Base-by-base conservation (phyloP, 78 protist species). In the Polysphondylium violaceum region DNA sequence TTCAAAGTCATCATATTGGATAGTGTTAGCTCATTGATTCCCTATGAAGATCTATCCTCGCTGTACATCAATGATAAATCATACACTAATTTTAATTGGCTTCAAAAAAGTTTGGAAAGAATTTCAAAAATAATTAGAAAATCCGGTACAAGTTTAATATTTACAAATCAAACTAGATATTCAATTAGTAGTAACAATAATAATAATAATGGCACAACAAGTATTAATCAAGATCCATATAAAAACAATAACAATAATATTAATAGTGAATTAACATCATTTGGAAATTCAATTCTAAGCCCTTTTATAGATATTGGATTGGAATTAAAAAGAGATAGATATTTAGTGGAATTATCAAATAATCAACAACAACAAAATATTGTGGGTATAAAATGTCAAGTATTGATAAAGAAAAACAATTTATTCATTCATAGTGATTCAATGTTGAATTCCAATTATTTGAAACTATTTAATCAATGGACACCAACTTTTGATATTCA, bases 291-390 rank as follows among this genome's bases (percentile, higher is more conserved):
- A 23, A 63, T n/a, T 36, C 6, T 78, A 78, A 69, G 65, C 41
- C 8, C 31, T n/a, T 78, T 29, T 40, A 56, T 69, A 23, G 88
- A 78, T 65, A 65, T 78, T 50, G 59, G 50, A 27, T n/a, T 78
- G 12, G 76, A 78, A 38, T 65, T 78, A 64, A 17, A 64, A 65
- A 78, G 43, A 41, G 88, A 78, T 36, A 78, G 88, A 78, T 78
- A 64, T 67, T 33, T 78, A 23, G 35, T 77, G 17, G 64, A 53
- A n/a, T 0, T 2, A n/a, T 19, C 12, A 35, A 53, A 53, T 36
- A 17, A 16, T 5, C 64, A 19, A 68, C 31, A 1, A 29, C 2
- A 12, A 5, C 25, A 67, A 43, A 47, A 47, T 4, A 67, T 64
- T 40, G 40, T 43, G n/a, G 88, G 88, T 21, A 47, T 44, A 12